Base-by-base conservation (phyloP, 2,329 filamentous ascomycete species). In the Talaromyces piceae region DNA sequence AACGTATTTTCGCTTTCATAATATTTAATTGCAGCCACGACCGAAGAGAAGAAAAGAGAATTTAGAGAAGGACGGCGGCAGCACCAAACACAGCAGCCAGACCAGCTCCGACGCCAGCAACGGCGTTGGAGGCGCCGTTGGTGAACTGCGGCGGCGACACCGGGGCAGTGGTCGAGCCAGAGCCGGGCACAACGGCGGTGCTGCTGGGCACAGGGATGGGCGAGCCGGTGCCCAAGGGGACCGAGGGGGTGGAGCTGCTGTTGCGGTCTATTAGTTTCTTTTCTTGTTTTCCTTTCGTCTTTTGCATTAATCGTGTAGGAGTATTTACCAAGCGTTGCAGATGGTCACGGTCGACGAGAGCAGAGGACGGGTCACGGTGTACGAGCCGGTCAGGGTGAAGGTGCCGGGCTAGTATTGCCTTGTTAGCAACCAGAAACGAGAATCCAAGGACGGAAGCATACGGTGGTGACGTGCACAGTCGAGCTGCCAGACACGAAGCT, bases 381-480 rank as follows among this genome's bases (percentile, higher is more conserved):
- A 86, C 61, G 83, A 80, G 78, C 84, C 86, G 77, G 81, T 81
- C 77, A 87, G 80, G 74, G 83, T 87, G 69, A 86, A 70, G 67
- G 81, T 84, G 67, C 82, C 84, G 66, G 83, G 71, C 79, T 81
- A 61, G 5, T 18, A n/a, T n/a, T n/a, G n/a, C n/a, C 7, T 45
- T 3, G 26, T 52, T 28, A 54, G 45, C 12, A 23, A 22, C 12
- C 13, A 44, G 12, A 16, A 37, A 11, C 13, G 41, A 11, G 13
- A 6, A 33, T 13, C 37, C 39, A 23, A 54, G 50, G 49, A 28
- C 43, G 23, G 25, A 26, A 16, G 41, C 75, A 54, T 74, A 80
- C 79, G 73, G 78, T 73, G 58, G 82, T 82, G 71, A 88, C 75
- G 61, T 79, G 84, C 78, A 86, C 87, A 72, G 83, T 87, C 68